Percentiles rank a stretch among this genome's conserved stretches.
phyloP scores from a whole-genome alignment of 1,139 yeast species.

The Scheffersomyces titani region DNA sequence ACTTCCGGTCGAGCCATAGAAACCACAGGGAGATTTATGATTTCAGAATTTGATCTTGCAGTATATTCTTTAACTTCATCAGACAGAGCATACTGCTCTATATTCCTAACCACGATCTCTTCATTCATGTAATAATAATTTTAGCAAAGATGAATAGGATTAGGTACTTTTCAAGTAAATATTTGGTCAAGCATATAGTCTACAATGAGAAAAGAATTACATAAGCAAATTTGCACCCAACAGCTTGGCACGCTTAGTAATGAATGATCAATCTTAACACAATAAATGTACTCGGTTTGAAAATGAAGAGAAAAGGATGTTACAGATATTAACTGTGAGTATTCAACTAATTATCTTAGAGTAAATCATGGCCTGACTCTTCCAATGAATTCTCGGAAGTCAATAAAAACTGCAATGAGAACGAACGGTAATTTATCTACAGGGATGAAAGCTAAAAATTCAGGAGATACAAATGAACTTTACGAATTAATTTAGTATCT shows the following conservation, averaged over 20 bases:
- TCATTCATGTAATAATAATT: background rate
- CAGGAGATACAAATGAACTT: background rate
- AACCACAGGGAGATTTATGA: background rate
- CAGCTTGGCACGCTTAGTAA: background rate
- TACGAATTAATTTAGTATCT: background rate
- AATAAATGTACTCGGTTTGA: background rate
- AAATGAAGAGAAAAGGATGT: background rate
- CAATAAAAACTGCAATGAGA: too few relatives aligned
- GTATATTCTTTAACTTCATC: background rate
- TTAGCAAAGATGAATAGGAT: background rate
- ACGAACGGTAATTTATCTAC: too few relatives aligned
- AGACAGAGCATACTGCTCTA: background rate
- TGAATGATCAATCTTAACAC: background rate
- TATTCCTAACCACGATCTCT: background rate
- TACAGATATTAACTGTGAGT: background rate
- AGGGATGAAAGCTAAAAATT: too few relatives aligned
- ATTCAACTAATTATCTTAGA: too few relatives aligned
- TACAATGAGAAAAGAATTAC: background rate
- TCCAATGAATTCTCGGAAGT: too few relatives aligned
- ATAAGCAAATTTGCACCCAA: background rate
- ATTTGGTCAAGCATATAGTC: too few relatives aligned
- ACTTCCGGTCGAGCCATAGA: slow-evolving; percentile 28
- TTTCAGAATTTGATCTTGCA: background rate
- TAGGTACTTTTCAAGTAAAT: background rate
- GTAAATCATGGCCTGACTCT: too few relatives aligned